phyloP scores from a whole-genome alignment of 225 moss, liverwort and hornwort species.

The Bryoerythrophyllum caledonicum region DNA sequence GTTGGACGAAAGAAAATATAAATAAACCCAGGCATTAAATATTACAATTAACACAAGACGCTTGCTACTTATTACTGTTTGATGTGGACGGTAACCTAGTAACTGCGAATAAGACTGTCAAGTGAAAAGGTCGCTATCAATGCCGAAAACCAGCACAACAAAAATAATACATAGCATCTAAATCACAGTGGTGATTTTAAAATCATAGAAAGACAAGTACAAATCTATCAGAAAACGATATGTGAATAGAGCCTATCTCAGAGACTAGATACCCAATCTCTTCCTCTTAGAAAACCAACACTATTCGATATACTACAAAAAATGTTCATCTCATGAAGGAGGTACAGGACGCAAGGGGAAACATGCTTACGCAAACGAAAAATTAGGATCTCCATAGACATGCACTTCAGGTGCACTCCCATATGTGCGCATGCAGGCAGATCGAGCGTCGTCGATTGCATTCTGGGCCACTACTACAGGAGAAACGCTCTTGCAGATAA shows the following conservation, averaged over 20 bases:
- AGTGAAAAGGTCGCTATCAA: neutral
- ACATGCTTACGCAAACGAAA: conserved; percentile 66
- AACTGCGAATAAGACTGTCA: conserved; percentile 4
- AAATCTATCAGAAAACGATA: conserved; percentile 7
- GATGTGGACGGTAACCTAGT: neutral
- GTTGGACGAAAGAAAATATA: neutral
- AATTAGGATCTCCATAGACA: conserved; percentile 78
- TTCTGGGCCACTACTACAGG: conserved; percentile 81
- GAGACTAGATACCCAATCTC: neutral
- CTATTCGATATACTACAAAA: neutral
- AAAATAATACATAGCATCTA: neutral
- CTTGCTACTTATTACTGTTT: conserved; percentile 10
- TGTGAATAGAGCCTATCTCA: neutral
- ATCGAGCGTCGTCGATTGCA: conserved; percentile 86
- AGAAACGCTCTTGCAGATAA: conserved; percentile 66
- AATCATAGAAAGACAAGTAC: neutral
- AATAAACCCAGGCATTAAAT: neutral
- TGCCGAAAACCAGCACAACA: neutral
- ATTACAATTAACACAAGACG: neutral
- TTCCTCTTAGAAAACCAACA: neutral
- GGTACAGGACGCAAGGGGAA: neutral
- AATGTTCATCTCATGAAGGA: neutral
- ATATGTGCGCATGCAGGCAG: conserved; percentile 91
- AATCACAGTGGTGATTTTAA: neutral
- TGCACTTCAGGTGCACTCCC: conserved; percentile 87